Evolutionary conservation across 352 stramenopile genomes (phyloP), one percentile per base, ranked within the genome.

Genomic region (Globisporangium paddicum): DNA sequence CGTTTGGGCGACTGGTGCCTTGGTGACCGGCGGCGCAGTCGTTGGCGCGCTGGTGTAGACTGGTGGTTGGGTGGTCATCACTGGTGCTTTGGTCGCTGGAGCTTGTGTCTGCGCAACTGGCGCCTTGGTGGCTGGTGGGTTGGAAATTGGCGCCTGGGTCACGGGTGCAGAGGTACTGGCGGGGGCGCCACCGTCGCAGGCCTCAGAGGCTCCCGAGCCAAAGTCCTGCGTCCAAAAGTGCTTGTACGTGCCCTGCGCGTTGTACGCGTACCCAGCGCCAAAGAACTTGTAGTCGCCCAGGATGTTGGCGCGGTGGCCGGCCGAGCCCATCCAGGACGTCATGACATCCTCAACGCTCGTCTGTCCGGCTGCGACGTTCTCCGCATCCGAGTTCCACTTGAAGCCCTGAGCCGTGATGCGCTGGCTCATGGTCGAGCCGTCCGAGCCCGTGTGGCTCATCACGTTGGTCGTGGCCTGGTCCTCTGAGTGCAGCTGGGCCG

Each of bases 201-300:
- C 45, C 40, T 86, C 74, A 26, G 23, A 70, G 34, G 16, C 59
- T 42, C 72, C 59, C 2, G 44, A 53, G 49, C 64, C 75, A 47
- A 87, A 89, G 58, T 86, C 61, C 53, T 89, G 77, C 28, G 73
- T 86, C 75, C 79, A 87, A 60, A 72, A 89, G 58, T 77, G 66
- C 8, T 63, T 42, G 62, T 80, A 79, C 37, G 38, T 46, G 2
- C 56, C 66, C 18, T 66, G 25, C 0, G 55, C 56, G 55, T 73
- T 85, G 53, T 79, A 80, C 9, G 75, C 75, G 46, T 87, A 75
- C 26, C 74, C 72, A 58, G 69, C 74, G 45, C 56, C 53, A 59
- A 71, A 73, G 49, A 67, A 63, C 45, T 62, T 75, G 60, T 66
- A 69, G 55, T 65, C 23, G 38, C 60, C 55, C n/a, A 68, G 21